Evolutionary conservation across 225 moss, liverwort and hornwort genomes (phyloP), one percentile per base, ranked within the genome.

Genomic region (Bryum argenteum): DNA sequence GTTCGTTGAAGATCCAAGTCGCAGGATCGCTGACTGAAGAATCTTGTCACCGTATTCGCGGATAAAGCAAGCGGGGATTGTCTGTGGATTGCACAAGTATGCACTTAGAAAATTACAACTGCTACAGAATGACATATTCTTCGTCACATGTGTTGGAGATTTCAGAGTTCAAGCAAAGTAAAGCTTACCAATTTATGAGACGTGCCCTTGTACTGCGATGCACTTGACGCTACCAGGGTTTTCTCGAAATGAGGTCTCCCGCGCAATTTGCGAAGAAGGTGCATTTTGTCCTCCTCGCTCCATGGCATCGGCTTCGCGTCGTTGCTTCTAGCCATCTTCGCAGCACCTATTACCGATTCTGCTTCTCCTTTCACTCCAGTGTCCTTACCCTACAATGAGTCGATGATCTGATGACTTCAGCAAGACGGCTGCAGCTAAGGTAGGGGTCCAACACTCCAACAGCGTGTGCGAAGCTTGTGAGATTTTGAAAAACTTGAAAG

Each of bases 41-140:
- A 79, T 51, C 5, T 65, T 70, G 58, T 74, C 63, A 21, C 69
- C 52, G 19, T 74, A 21, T 52, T 70, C 3, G 37, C 9, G 51
- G 6, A 70, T 37, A 18, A 79, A 79, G 65, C 58, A 65, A 1
- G 37, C 3, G 13, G 74, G 79, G 2, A 77, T 12, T 26, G 23
- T 38, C 77, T 77, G 63, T 33, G 33, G 33, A 33, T 5, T 33
- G 33, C 33, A 33, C 33, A 33, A 33, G 5, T 33, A 3, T 5
- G 33, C 5, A 33, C 33, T 33, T 2, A 33, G 33, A 33, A 33
- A 6, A 33, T 26, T 26, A 4, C 26, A 26, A 26, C 4, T 26
- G 26, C 26, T 26, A 26, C 26, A 26, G 26, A 26, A 26, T 26
- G 26, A 26, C 26, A 26, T 26, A 26, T 26, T 26, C 26, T 26